A percentile compares a stretch with the other conserved stretches of the same genome.
These are phyloP conservation scores for Solanum pinnatisectum DNA, from an alignment of 257 asterid species.

Conservation along the genomic window DNA sequence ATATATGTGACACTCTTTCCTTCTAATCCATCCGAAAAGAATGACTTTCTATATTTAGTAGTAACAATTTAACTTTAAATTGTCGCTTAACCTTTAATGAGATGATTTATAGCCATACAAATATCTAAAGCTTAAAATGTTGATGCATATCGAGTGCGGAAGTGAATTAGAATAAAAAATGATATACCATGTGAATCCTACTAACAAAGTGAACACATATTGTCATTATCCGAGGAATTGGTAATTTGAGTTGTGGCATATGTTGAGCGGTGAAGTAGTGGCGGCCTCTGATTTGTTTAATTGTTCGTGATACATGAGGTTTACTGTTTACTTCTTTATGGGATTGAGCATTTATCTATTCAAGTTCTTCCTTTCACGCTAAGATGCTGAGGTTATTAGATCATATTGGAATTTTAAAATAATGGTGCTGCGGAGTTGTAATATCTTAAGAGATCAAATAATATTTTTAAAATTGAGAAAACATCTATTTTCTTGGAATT, in stretches of 20 bases:
- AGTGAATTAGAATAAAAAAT: background rate
- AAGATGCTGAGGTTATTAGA: background rate
- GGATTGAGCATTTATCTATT: background rate
- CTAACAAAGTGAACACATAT: background rate
- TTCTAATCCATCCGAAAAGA: background rate
- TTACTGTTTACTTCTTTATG: background rate
- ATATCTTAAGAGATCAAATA: background rate
- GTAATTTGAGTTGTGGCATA: background rate
- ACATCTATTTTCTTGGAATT: background rate
- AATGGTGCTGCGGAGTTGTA: background rate
- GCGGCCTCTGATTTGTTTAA: background rate
- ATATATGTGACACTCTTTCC: background rate
- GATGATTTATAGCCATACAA: background rate
- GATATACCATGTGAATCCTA: background rate
- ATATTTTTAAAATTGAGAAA: background rate
- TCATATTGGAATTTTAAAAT: background rate
- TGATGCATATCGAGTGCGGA: background rate
- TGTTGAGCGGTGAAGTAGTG: background rate
- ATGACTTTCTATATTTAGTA: background rate
- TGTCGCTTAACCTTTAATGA: background rate
- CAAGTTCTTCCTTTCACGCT: background rate
- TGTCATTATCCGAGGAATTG: background rate
- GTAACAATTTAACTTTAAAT: background rate
- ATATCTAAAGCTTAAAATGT: background rate
- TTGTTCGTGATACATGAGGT: background rate